These are phyloP conservation scores for Sugiyamaella qingdaonensis DNA, from an alignment of 805 yeast species.

Conservation along the genomic window DNA sequence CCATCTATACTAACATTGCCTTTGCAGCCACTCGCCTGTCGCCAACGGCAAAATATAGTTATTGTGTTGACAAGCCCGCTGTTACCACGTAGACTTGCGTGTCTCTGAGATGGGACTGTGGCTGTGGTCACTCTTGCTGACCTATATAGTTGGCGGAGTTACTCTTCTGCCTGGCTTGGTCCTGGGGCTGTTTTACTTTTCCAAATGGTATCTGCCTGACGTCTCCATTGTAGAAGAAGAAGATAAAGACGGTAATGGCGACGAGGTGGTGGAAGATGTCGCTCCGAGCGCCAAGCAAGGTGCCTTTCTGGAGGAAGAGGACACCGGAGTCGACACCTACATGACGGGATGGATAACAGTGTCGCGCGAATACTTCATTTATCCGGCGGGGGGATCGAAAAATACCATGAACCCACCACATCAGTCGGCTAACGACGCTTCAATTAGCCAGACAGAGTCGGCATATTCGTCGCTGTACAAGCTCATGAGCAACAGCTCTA, in stretches of 20 bases:
- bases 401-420: constrained; percentile 26
- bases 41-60: not conserved
- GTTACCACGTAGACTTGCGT: not conserved
- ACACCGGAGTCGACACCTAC: constrained; percentile 59
- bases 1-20: not conserved
- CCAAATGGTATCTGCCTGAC: constrained; percentile 35
- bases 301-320: constrained; percentile 52
- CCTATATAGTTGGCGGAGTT: constrained; percentile 73
- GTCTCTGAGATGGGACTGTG: not conserved
- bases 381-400: constrained; percentile 39
- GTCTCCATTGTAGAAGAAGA: constrained; percentile 17
- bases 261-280: constrained; percentile 41
- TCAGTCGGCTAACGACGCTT: constrained; percentile 28
- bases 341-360: constrained; percentile 76
- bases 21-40: not conserved
- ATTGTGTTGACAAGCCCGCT: no score
- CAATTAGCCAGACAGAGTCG: constrained; percentile 41
- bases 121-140: constrained; percentile 18
- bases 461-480: constrained; percentile 62
- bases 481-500: constrained; percentile 40
- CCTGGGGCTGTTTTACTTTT: constrained; percentile 37
- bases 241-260: constrained; percentile 21
- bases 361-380: constrained; percentile 67
- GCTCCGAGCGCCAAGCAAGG: constrained; percentile 38
- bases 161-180: constrained; percentile 67